Conservation (phyloP, 495 filamentous ascomycete genomes). For the Podospora sp. region DNA sequence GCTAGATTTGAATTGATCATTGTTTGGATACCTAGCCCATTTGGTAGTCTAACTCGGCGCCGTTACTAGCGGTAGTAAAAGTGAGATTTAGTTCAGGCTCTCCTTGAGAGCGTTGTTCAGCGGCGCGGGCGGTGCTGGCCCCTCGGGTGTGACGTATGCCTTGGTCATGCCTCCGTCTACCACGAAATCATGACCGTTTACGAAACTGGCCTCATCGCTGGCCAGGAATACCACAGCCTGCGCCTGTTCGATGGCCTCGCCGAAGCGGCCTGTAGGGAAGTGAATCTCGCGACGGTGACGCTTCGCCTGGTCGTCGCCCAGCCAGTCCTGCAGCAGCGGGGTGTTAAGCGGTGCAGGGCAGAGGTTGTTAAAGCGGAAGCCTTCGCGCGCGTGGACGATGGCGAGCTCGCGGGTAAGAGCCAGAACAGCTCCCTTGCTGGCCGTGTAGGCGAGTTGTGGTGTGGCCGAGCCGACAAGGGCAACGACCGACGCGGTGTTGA, state of each 20-base stretch:
- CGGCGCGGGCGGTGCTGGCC: constrained; percentile 69
- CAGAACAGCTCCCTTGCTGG: constrained; percentile 90
- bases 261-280: constrained; percentile 93
- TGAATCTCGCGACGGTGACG: constrained; percentile 86
- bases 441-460: constrained; percentile 93
- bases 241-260: constrained; percentile 93
- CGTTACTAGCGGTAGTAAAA: not conserved
- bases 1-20: not conserved
- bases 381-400: constrained; percentile 84
- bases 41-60: not conserved
- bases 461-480: constrained; percentile 92
- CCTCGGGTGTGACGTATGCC: constrained; percentile 92
- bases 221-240: constrained; percentile 93
- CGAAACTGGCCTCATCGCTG: constrained; percentile 91
- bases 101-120: constrained; percentile 63
- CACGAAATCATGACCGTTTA: constrained; percentile 88
- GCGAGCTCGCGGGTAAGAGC: constrained; percentile 81
- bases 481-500: constrained; percentile 95
- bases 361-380: constrained; percentile 83
- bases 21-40: not conserved
- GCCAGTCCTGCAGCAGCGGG: constrained; percentile 88
- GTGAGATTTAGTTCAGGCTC: constrained; percentile 29
- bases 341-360: constrained; percentile 93
- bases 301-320: constrained; percentile 87
- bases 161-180: constrained; percentile 98